Evolutionary conservation across 441 rosid species (phyloP).

Genomic region (Jatropha podagrica): DNA sequence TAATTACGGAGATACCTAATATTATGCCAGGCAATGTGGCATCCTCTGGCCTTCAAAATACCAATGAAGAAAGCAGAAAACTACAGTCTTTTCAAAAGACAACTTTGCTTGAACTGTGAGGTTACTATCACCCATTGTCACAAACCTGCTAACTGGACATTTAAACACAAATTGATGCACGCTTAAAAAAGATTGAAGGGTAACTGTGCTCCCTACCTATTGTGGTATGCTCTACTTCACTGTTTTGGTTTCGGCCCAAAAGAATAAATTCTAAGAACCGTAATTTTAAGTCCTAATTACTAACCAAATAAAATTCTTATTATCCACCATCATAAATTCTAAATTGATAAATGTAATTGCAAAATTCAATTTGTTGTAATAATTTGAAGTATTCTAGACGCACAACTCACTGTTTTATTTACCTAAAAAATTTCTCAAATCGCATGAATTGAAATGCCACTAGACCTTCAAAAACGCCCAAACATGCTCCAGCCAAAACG

Average conservation of each 20-base stretch:
- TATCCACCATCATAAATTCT: no score
- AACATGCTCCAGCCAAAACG: conserved; percentile 63
- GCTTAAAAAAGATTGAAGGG: no score
- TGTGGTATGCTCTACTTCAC: no score
- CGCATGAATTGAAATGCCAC: conserved; percentile 54
- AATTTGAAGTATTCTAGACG: background rate
- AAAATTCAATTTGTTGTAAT: background rate
- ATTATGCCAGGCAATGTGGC: background rate
- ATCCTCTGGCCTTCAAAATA: background rate
- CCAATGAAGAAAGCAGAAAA: background rate
- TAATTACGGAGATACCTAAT: background rate
- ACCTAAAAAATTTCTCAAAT: conserved; percentile 33
- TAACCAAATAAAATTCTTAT: no score
- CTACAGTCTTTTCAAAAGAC: background rate
- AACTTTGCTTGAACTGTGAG: background rate
- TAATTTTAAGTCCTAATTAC: no score
- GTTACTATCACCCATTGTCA: no score
- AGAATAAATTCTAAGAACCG: no score
- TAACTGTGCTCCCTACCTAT: no score
- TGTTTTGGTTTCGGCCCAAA: no score
- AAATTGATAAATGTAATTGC: background rate
- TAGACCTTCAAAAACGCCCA: conserved; percentile 71
- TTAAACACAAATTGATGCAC: no score
- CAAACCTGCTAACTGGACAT: no score
- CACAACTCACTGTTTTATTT: background rate